Percentiles rank a stretch among this genome's conserved stretches.
phyloP scores from a whole-genome alignment of 805 yeast species.

The Schwanniomyces pseudopolymorphus region DNA sequence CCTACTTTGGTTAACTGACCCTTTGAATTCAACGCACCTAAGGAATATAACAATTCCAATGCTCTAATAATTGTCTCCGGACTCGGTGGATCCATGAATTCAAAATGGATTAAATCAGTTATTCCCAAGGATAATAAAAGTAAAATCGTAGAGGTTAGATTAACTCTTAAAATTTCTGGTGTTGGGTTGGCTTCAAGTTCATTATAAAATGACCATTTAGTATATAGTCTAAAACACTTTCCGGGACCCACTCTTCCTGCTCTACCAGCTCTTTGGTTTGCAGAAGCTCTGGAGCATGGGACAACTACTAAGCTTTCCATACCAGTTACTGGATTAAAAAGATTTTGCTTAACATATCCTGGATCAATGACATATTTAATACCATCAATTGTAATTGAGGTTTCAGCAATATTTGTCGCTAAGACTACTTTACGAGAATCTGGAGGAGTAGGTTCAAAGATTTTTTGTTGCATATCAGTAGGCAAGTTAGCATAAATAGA shows the following conservation, averaged over 20 bases:
- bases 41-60: conserved; percentile 74
- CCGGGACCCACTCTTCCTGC: conserved; percentile 51
- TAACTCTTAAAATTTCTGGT: conserved; percentile 90
- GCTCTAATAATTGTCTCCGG: conserved; percentile 70
- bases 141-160: conserved; percentile 73
- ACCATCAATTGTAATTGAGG: conserved; percentile 47
- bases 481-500: conserved; percentile 94
- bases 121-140: conserved; percentile 81
- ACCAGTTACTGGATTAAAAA: conserved; percentile 40
- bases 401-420: conserved; percentile 86
- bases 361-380: conserved; percentile 44
- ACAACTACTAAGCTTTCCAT: conserved; percentile 48
- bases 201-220: conserved; percentile 75
- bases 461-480: conserved; percentile 72
- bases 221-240: conserved; percentile 70
- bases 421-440: conserved; percentile 81
- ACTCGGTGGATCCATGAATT: conserved; percentile 89
- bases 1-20: conserved; percentile 82
- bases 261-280: conserved; percentile 48
- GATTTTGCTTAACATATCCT: conserved; percentile 46
- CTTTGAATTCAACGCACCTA: conserved; percentile 80
- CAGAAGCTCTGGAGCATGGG: conserved; percentile 46
- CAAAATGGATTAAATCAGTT: conserved; percentile 76
- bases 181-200: conserved; percentile 79
- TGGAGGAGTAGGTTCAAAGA: conserved; percentile 85